A percentile compares a stretch with the other conserved stretches of the same genome.
These are phyloP conservation scores for Diophrys appendiculata DNA, from an alignment of 73 alveolate genomes.

Conservation along the genomic window DNA sequence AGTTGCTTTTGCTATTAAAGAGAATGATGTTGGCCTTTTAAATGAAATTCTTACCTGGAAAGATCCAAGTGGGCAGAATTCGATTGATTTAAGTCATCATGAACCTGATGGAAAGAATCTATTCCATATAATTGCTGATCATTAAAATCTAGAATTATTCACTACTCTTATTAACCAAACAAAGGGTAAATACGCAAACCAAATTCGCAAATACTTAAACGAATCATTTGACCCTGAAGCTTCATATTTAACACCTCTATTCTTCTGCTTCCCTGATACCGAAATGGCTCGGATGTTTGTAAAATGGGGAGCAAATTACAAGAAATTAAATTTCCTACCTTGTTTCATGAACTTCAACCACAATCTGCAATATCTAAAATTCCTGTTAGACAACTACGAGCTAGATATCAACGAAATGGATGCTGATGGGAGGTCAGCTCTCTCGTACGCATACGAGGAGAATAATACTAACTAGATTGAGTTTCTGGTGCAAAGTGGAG, in stretches of 20 bases:
- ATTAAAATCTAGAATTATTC: neutral
- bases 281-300: conserved; percentile 35
- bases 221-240: neutral
- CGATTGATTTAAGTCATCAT: neutral
- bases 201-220: neutral
- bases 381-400: conserved; percentile 20
- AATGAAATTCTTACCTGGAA: no score
- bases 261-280: conserved; percentile 26
- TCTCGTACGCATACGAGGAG: conserved; percentile 21
- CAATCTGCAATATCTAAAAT: conserved; percentile 9
- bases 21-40: no score
- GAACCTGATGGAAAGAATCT: neutral
- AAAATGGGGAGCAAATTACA: conserved; percentile 41
- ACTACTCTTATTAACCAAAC: neutral
- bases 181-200: neutral
- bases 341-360: conserved; percentile 21
- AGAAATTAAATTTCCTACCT: conserved; percentile 16
- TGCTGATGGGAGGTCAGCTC: conserved; percentile 37
- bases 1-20: no score
- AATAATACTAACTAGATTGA: neutral
- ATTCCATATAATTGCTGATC: neutral
- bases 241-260: conserved; percentile 27
- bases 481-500: conserved; percentile 8
- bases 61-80: no score
- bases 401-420: conserved; percentile 34